phyloP scores from a whole-genome alignment of 1,139 yeast species.

The Meyerozyma carpophila region DNA sequence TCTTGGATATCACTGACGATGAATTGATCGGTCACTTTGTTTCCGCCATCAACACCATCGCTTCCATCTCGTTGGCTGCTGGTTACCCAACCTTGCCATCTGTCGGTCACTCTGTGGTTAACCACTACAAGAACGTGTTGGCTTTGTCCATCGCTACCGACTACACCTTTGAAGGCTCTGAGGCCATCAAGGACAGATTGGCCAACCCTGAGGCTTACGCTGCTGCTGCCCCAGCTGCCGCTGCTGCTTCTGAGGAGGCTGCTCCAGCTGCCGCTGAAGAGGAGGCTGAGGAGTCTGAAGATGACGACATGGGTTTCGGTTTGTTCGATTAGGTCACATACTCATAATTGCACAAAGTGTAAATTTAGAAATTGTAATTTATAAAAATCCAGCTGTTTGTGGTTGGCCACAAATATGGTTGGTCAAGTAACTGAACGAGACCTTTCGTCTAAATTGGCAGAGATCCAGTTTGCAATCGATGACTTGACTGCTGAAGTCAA shows the following conservation, averaged over 20 bases:
- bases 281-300: slow-evolving; percentile 68
- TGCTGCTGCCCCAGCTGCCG: slow-evolving; percentile 95
- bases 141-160: slow-evolving; percentile 98
- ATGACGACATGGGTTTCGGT: slow-evolving; percentile 98
- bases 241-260: slow-evolving; percentile 79
- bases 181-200: slow-evolving; percentile 97
- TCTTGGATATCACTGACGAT: slow-evolving; percentile 98
- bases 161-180: slow-evolving; percentile 98
- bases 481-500: neutral
- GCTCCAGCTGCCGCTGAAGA: slow-evolving; percentile 57
- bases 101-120: slow-evolving; percentile 97
- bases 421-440: neutral
- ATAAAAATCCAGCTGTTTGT: no score
- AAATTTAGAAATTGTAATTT: neutral
- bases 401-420: neutral
- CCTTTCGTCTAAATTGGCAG: neutral
- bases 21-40: slow-evolving; percentile 91
- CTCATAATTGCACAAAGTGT: slow-evolving; percentile 3
- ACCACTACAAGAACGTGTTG: slow-evolving; percentile 98
- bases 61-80: slow-evolving; percentile 94
- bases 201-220: slow-evolving; percentile 86
- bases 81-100: slow-evolving; percentile 99
- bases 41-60: slow-evolving; percentile 88
- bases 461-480: neutral
- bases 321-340: slow-evolving; percentile 73